Evolutionary conservation across 352 stramenopile genomes (phyloP), one percentile per base, ranked within the genome.

Genomic region (Phytophthora gonapodyides): DNA sequence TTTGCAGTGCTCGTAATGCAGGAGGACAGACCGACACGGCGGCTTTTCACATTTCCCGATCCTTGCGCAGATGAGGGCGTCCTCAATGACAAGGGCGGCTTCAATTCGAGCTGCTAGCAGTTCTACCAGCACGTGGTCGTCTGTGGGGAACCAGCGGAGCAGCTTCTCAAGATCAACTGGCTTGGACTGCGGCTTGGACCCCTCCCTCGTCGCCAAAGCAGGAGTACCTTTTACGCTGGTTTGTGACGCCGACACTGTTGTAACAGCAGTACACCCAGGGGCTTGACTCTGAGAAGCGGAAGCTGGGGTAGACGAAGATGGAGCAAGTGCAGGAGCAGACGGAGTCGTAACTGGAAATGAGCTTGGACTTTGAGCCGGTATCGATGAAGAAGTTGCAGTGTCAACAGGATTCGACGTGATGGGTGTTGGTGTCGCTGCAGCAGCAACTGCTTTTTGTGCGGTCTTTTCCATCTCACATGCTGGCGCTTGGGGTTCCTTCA

Each of bases 1-100:
- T 37, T 80, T 81, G 52, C 63, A 79, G 34, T 81, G 72, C 13
- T 66, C 61, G 19, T 78, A 74, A 43, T 80, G 69, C 13, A 64
- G 48, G 7, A 70, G 33, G 6, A 65, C 47, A 36, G 59, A 61
- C n/a, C 52, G 50, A 45, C 75, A 84, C 9, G 11, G 16, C 7
- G 31, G 38, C 5, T 77, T 55, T 34, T 64, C 52, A 45, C 72
- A 82, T 46, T 76, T 76, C 7, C 57, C 48, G 31, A 69, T 71
- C 7, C 52, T 57, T 38, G 64, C 64, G 19, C 76, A 84, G 34
- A 76, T 61, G 7, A 82, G 60, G 31, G 73, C 76, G 59, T 84
- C 76, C 49, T 80, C 73, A 10, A 75, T 53, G 9, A 37, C 21
- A 49, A 82, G 60, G 8, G 70, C 73, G 21, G 55, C 17, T 53